These are phyloP conservation scores for Monosporascus sp. DNA, from an alignment of 2,329 filamentous ascomycete species.

Conservation along the genomic window DNA sequence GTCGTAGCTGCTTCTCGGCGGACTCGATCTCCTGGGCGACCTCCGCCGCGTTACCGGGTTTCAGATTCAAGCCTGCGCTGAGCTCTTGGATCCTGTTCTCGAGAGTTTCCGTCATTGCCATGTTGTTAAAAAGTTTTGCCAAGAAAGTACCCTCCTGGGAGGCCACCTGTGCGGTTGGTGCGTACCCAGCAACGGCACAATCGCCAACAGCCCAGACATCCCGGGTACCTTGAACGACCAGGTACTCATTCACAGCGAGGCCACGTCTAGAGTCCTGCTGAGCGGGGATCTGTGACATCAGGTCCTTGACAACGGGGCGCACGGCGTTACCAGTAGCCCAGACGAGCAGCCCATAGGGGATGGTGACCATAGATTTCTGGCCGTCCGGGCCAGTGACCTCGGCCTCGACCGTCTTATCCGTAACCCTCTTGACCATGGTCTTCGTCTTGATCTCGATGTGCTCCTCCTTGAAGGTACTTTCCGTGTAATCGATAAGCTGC, in stretches of 20 bases:
- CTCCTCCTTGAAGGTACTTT: conserved; percentile 98
- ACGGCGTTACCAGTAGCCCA: conserved; percentile 98
- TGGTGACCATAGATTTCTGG: conserved; percentile 71
- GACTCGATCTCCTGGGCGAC: conserved; percentile 71
- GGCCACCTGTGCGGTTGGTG: conserved; percentile 94
- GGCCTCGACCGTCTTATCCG: conserved; percentile 86
- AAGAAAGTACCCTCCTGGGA: conserved; percentile 94
- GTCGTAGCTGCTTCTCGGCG: conserved; percentile 78
- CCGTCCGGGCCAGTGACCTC: conserved; percentile 78
- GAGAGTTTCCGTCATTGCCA: conserved; percentile 87
- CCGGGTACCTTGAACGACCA: conserved; percentile 93
- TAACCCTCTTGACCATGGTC: conserved; percentile 98
- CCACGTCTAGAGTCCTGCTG: conserved; percentile 94
- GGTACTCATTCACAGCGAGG: conserved; percentile 95
- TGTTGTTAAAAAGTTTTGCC: conserved; percentile 94
- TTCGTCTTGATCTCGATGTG: conserved; percentile 96
- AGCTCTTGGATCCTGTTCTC: conserved; percentile 71
- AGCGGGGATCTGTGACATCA: conserved; percentile 86
- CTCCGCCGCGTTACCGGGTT: conserved; percentile 62
- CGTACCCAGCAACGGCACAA: conserved; percentile 95
- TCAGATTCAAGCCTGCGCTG: conserved; percentile 54
- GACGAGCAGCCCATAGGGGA: conserved; percentile 92
- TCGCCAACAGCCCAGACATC: conserved; percentile 98
- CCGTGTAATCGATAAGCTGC: conserved; percentile 98
- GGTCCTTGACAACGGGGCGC: conserved; percentile 81